Evolutionary conservation across 768 basidiomycete species (phyloP).

Genomic region (Galerina marginata): DNA sequence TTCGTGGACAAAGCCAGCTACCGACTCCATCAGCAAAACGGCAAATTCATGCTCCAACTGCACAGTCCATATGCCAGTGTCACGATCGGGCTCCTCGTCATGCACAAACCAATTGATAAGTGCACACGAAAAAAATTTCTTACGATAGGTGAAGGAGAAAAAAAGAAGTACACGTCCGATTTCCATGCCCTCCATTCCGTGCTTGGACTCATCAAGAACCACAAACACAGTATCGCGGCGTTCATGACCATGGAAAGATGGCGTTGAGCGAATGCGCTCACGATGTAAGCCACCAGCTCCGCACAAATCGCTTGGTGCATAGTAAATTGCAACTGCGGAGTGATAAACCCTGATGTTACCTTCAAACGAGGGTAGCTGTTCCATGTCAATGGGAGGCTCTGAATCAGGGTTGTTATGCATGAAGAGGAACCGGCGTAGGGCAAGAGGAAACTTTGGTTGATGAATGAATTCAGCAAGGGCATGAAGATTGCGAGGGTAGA

Average conservation of each 20-base stretch:
- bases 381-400: not conserved
- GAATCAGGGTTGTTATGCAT: slow-evolving; percentile 11
- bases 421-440: slow-evolving; percentile 23
- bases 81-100: slow-evolving; percentile 26
- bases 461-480: slow-evolving; percentile 16
- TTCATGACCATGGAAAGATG: slow-evolving; percentile 22
- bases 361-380: slow-evolving; percentile 15
- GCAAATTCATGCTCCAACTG: slow-evolving; percentile 17
- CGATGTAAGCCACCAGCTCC: slow-evolving; percentile 32
- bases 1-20: too few relatives aligned
- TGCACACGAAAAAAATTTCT: slow-evolving; percentile 30
- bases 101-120: slow-evolving; percentile 37
- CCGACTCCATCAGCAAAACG: too few relatives aligned
- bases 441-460: slow-evolving; percentile 18
- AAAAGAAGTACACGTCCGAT: slow-evolving; percentile 33
- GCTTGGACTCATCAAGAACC: slow-evolving; percentile 5
- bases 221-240: slow-evolving; percentile 34
- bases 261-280: slow-evolving; percentile 32
- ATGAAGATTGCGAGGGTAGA: slow-evolving; percentile 17
- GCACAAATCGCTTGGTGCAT: slow-evolving; percentile 31
- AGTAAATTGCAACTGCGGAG: slow-evolving; percentile 30
- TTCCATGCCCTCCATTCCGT: slow-evolving; percentile 27
- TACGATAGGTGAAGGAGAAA: slow-evolving; percentile 28
- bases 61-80: slow-evolving; percentile 34
- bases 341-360: slow-evolving; percentile 28